Evolutionary conservation across 257 asterid genomes (phyloP), one percentile per base, ranked within the genome.

Genomic region (Anisodus acutangulus): DNA sequence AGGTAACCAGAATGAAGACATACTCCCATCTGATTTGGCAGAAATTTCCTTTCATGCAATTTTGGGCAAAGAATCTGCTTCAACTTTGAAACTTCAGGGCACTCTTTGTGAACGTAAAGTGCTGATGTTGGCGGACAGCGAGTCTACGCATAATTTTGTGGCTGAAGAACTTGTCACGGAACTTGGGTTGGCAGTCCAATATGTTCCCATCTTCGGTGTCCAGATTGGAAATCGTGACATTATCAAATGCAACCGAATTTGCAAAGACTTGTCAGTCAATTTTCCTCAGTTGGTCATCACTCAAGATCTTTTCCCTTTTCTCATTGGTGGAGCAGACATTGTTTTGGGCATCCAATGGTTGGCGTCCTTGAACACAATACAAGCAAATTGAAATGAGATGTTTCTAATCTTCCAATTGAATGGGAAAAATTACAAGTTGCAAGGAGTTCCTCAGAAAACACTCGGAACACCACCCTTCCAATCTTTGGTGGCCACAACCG

Each of bases 321-420:
- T 83, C 10, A 9, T 82, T 3, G 83, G 71, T 4, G 85, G 83
- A 0, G 79, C 80, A 10, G 72, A 82, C 19, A 3, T 82, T 8
- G 83, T 85, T 3, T 71, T 85, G 49, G 83, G 72, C 3, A 82
- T 85, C 26, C 43, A 70, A 43, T 85, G 85, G 83, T 22, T 85
- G 10, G 85, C 83, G 0, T 85, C 85, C 13, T 31, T 85, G 7
- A 80, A 80, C n/a, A 85, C 67, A 1, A 62, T 85, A 2, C 84
- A 85, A 60, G 83, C 79, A 0, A 85, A 85, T 39, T 85, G 82
- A 85, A 81, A 82, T 13, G 39, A 82, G 17, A 85, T 85, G 85
- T 85, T 81, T 16, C 6, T 81, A 15, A 81, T 80, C 12, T 69
- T 81, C 39, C 22, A 39, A 8, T 12, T 70, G 3, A 12, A 85